Evolutionary conservation across 139 green algal species (phyloP).

Genomic region (Chlorella vulgaris): DNA sequence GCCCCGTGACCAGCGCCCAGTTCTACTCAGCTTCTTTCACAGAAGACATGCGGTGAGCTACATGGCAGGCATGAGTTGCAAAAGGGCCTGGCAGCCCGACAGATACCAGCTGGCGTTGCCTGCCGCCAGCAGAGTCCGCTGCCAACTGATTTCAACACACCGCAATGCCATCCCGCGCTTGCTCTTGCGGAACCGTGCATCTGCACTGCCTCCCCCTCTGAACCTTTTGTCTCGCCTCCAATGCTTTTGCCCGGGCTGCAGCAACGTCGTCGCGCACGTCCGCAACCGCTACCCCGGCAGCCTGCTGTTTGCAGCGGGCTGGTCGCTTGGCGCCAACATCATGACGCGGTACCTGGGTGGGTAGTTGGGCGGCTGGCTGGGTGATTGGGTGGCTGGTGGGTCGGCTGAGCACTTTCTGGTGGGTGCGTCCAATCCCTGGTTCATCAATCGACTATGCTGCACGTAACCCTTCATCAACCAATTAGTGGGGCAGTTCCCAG

Average conservation of each 20-base stretch:
- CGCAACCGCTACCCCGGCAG: slow-evolving; percentile 50
- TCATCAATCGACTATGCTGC: too few relatives aligned
- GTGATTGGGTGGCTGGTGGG: not conserved
- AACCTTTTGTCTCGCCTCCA: too few relatives aligned
- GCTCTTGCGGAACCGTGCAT: too few relatives aligned
- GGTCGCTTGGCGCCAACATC: slow-evolving; percentile 95
- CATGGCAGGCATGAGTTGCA: not conserved
- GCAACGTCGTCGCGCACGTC: slow-evolving; percentile 67
- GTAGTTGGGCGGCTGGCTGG: slow-evolving; percentile 42
- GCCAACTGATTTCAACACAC: too few relatives aligned
- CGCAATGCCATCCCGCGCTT: too few relatives aligned
- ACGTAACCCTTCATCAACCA: too few relatives aligned
- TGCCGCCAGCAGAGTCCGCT: too few relatives aligned
- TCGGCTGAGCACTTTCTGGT: not conserved
- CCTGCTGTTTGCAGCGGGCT: slow-evolving; percentile 83
- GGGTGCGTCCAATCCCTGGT: too few relatives aligned
- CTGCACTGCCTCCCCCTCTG: too few relatives aligned
- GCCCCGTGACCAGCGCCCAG: slow-evolving; percentile 86
- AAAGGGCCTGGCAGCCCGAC: too few relatives aligned
- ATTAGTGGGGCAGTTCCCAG: too few relatives aligned
- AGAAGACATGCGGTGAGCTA: slow-evolving; percentile 75
- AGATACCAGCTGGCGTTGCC: too few relatives aligned
- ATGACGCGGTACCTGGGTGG: slow-evolving; percentile 74
- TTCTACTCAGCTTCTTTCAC: slow-evolving; percentile 97
- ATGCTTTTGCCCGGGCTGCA: slow-evolving; percentile 30